These are phyloP conservation scores for Lachnellula cervina DNA, from an alignment of 2,329 filamentous ascomycete genomes.

Conservation along the genomic window DNA sequence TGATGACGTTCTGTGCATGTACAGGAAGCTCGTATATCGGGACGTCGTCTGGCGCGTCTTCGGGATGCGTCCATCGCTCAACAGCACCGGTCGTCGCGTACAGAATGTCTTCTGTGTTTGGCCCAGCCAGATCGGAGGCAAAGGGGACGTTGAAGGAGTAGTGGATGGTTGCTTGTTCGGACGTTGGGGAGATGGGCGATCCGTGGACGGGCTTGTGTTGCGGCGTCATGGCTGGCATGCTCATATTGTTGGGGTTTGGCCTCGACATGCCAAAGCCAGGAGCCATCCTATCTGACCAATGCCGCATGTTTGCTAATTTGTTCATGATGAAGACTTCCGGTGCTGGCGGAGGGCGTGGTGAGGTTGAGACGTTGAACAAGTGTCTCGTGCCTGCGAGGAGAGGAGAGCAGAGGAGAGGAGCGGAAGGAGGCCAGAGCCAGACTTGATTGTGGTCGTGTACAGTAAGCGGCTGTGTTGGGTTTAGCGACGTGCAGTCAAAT, in stretches of 20 bases:
- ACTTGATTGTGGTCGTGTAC: not conserved
- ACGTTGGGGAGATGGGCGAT: slow-evolving; percentile 60
- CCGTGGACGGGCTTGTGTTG: slow-evolving; percentile 53
- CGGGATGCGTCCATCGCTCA: slow-evolving; percentile 88
- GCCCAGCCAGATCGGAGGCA: slow-evolving; percentile 83
- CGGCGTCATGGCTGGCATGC: slow-evolving; percentile 43
- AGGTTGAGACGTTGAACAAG: slow-evolving; percentile 2
- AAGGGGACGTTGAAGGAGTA: slow-evolving; percentile 98
- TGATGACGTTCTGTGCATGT: slow-evolving; percentile 79
- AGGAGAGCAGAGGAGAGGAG: not conserved
- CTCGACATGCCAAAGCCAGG: slow-evolving; percentile 61
- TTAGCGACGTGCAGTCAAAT: no score
- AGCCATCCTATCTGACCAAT: slow-evolving; percentile 67
- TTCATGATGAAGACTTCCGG: slow-evolving; percentile 51
- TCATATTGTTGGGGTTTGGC: slow-evolving; percentile 35
- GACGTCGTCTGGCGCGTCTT: slow-evolving; percentile 77
- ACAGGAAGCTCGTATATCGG: slow-evolving; percentile 88
- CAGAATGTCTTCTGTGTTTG: slow-evolving; percentile 89
- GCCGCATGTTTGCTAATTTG: slow-evolving; percentile 67
- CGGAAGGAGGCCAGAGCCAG: not conserved
- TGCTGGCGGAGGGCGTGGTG: not conserved
- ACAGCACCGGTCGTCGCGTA: slow-evolving; percentile 86
- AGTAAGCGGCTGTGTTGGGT: no score
- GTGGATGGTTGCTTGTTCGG: slow-evolving; percentile 74
- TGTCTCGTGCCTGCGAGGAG: slow-evolving; percentile 4